Conservation (phyloP, 306 rosid species). For the Prosopis cineraria region DNA sequence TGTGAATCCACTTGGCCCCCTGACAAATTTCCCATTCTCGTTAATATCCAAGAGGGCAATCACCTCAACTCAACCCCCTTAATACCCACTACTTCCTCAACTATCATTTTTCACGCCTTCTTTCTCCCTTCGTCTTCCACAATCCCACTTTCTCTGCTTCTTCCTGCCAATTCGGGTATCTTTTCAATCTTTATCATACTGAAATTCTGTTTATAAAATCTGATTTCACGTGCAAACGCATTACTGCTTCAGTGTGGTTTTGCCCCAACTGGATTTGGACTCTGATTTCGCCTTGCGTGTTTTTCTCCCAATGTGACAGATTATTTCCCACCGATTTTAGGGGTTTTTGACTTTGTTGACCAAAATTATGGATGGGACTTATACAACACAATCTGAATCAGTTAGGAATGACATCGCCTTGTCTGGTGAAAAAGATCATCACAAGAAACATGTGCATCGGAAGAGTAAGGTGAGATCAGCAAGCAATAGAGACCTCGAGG, state of each 20-base stretch:
- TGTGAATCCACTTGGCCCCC: background rate
- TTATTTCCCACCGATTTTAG: background rate
- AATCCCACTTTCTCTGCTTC: background rate
- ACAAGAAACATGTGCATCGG: constrained; percentile 26
- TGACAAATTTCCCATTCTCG: constrained; percentile 28
- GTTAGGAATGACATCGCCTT: constrained; percentile 35
- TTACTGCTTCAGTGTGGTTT: background rate
- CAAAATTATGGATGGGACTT: constrained; percentile 48
- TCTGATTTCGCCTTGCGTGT: background rate
- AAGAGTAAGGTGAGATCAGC: constrained; percentile 44
- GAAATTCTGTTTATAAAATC: background rate
- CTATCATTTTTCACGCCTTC: background rate
- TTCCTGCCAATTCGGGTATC: constrained; percentile 9
- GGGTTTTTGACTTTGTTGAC: background rate
- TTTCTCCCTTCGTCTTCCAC: background rate
- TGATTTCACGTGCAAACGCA: background rate
- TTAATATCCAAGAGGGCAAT: constrained; percentile 8
- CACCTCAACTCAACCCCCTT: background rate
- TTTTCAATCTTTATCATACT: background rate
- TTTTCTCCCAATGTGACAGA: background rate
- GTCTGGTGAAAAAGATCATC: constrained; percentile 51
- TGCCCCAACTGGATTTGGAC: background rate
- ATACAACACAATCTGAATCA: constrained; percentile 52
- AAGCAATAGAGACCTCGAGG: background rate
- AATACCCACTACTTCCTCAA: background rate